These are phyloP conservation scores for Hypsizygus marmoreus DNA, from an alignment of 768 basidiomycete genomes.

Conservation along the genomic window DNA sequence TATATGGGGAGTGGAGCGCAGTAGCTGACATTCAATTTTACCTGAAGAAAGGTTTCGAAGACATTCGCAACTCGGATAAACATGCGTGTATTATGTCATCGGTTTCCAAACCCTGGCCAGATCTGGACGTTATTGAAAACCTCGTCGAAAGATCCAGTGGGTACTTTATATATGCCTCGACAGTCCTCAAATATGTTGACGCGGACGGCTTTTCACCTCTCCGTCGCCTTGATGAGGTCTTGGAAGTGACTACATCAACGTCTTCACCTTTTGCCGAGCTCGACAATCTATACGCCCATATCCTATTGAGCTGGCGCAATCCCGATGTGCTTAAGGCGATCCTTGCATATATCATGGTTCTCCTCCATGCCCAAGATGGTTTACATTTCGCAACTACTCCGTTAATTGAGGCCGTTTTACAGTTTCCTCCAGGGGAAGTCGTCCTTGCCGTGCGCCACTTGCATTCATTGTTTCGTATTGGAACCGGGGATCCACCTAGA, in stretches of 20 bases:
- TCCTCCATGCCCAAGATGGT: too few species aligned
- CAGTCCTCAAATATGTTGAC: conserved; percentile 22
- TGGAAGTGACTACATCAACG: not conserved
- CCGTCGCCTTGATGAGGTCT: conserved; percentile 3
- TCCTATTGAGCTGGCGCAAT: conserved; percentile 1
- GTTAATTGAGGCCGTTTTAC: not conserved
- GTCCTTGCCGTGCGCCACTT: not conserved
- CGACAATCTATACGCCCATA: conserved; percentile 19
- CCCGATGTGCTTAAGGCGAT: not conserved
- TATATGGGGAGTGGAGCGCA: not conserved
- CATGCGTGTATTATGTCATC: not conserved
- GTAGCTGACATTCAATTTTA: not conserved
- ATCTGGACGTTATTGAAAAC: conserved; percentile 1
- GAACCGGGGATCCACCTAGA: too few species aligned
- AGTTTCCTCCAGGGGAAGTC: not conserved
- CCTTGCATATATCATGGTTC: not conserved
- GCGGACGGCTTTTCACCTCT: conserved; percentile 6
- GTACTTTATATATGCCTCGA: conserved; percentile 27
- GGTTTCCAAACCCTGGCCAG: conserved; percentile 22
- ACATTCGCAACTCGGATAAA: not conserved
- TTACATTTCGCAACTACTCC: too few species aligned
- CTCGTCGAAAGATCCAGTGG: conserved; percentile 23
- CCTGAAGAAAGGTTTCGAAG: not conserved
- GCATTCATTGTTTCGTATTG: not conserved
- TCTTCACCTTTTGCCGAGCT: conserved; percentile 16